phyloP scores from a whole-genome alignment of 176 grass and related monocot genomes.

The Phoenix dactylifera region DNA sequence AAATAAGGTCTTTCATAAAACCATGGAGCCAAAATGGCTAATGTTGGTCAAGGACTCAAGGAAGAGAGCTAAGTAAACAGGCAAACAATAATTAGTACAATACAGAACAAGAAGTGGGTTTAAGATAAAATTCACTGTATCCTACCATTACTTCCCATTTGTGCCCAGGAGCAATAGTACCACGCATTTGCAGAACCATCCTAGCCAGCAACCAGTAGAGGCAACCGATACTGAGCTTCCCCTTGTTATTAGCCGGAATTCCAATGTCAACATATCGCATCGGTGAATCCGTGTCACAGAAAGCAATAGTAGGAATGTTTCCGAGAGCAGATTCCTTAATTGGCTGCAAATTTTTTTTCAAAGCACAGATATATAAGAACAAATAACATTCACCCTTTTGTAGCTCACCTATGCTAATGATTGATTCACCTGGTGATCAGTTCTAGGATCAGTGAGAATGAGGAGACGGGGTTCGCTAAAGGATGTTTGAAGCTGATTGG shows the following conservation, averaged over 20 bases:
- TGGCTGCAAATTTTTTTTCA: conserved; percentile 5
- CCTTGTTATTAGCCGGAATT: conserved; percentile 14
- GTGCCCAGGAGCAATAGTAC: conserved; percentile 2
- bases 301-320: conserved; percentile 7
- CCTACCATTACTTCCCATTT: conserved; percentile 11
- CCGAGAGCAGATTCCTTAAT: conserved; percentile 10
- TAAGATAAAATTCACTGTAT: neutral
- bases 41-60: too few species aligned
- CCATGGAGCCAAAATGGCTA: too few species aligned
- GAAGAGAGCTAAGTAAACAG: too few species aligned
- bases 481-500: conserved; percentile 12
- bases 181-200: conserved; percentile 10
- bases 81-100: too few species aligned
- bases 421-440: neutral
- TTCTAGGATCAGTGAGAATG: conserved; percentile 7
- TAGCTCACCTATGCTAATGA: too few species aligned
- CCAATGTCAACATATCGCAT: conserved; percentile 17
- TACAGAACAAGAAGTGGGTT: too few species aligned
- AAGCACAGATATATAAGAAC: too few species aligned
- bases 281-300: conserved; percentile 5
- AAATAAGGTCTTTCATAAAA: too few species aligned
- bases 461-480: conserved; percentile 8
- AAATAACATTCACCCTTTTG: too few species aligned
- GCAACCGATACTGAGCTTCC: conserved; percentile 4
- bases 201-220: conserved; percentile 9